A percentile compares a stretch with the other conserved stretches of the same genome.
Conservation (phyloP, 2,329 filamentous ascomycete species). For the Xylariaceae sp. region DNA sequence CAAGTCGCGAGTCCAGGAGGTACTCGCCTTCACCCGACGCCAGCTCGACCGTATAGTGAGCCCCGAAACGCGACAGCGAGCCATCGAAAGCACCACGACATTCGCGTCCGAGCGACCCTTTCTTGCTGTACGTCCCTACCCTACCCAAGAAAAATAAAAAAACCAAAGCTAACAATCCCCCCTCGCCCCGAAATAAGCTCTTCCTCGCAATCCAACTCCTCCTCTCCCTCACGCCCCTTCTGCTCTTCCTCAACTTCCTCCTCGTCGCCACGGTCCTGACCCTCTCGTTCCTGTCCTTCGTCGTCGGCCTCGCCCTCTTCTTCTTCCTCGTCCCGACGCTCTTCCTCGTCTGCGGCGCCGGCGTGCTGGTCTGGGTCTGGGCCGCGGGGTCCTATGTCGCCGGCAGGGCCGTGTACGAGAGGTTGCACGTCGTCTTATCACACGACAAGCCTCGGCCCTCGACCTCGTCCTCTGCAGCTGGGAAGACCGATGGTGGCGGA, state of each 20-base stretch:
- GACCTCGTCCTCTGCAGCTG: too few species aligned
- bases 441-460: too few species aligned
- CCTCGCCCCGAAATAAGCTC: conserved; percentile 41
- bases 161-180: background rate
- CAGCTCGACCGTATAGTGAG: conserved; percentile 50
- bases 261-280: conserved; percentile 58
- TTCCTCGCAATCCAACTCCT: conserved; percentile 62
- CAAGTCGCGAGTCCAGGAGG: conserved; percentile 31
- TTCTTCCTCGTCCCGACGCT: conserved; percentile 64
- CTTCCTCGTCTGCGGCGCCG: conserved; percentile 58
- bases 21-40: conserved; percentile 38
- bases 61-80: conserved; percentile 53
- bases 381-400: conserved; percentile 54
- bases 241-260: conserved; percentile 63
- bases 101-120: conserved; percentile 63
- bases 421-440: too few species aligned
- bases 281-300: conserved; percentile 54
- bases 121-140: conserved; percentile 52
- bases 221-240: conserved; percentile 60
- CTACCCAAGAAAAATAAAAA: background rate
- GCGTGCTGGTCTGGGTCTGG: conserved; percentile 63
- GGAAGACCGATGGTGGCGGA: too few species aligned
- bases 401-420: conserved; percentile 41
- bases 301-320: conserved; percentile 58
- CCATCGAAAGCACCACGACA: conserved; percentile 45